Conservation (phyloP, 1,139 yeast species). For the Pichia sp. region DNA sequence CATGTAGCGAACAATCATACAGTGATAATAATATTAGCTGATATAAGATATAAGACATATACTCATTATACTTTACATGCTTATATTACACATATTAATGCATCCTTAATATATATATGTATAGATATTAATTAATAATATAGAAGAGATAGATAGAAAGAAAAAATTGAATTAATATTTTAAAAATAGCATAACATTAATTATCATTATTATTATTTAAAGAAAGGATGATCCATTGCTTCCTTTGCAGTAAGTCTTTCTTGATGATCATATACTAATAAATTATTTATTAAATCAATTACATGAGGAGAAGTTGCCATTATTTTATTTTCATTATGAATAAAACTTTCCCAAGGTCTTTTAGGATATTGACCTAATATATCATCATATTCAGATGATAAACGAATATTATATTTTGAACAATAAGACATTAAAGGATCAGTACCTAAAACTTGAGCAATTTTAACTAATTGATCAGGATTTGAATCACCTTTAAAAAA, state of each 20-base stretch:
- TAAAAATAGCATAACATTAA: slow-evolving; percentile 76
- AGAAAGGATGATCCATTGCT: slow-evolving; percentile 70
- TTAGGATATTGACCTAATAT: slow-evolving; percentile 53
- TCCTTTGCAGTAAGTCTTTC: slow-evolving; percentile 91
- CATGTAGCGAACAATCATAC: too few relatives aligned
- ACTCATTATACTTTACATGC: too few relatives aligned
- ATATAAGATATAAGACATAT: too few relatives aligned
- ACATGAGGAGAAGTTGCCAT: slow-evolving; percentile 58
- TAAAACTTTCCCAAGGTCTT: slow-evolving; percentile 83
- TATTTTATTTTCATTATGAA: slow-evolving; percentile 67
- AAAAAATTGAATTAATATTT: too few relatives aligned
- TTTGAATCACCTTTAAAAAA: slow-evolving; percentile 96
- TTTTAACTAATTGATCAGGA: slow-evolving; percentile 92
- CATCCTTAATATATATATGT: too few relatives aligned
- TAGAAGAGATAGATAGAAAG: too few relatives aligned
- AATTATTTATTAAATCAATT: slow-evolving; percentile 74
- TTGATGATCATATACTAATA: slow-evolving; percentile 89
- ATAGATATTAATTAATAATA: too few relatives aligned
- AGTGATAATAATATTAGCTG: too few relatives aligned
- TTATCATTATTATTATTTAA: slow-evolving; percentile 29
- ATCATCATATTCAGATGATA: slow-evolving; percentile 80
- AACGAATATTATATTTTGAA: slow-evolving; percentile 65
- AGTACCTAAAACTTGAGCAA: slow-evolving; percentile 89
- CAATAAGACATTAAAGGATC: slow-evolving; percentile 72
- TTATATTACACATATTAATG: too few relatives aligned